Conservation (phyloP, 306 rosid species). For the Ormosia emarginata region DNA sequence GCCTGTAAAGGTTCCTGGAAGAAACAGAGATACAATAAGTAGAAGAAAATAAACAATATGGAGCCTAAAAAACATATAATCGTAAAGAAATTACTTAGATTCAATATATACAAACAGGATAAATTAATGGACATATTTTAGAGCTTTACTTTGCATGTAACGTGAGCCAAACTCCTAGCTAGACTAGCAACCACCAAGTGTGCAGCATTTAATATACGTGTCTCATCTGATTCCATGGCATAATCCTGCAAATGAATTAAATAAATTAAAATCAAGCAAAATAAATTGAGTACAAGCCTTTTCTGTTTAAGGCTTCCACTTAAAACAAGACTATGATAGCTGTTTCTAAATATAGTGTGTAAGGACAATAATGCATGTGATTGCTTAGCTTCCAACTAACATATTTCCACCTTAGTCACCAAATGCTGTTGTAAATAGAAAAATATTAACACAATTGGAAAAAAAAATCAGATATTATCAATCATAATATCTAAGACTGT, state of each 20-base stretch:
- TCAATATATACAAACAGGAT: not conserved
- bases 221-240: constrained; percentile 97
- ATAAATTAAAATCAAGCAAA: constrained; percentile 10
- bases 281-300: not conserved
- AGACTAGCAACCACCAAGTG: constrained; percentile 98
- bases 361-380: not conserved
- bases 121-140: not conserved
- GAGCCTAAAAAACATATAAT: not conserved
- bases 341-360: not conserved
- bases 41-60: not conserved
- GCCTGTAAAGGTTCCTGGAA: constrained; percentile 83
- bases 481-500: not conserved
- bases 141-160: constrained; percentile 86
- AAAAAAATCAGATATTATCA: not conserved
- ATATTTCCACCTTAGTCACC: not conserved
- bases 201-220: constrained; percentile 90
- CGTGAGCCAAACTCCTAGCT: constrained; percentile 97
- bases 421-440: not conserved
- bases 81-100: not conserved
- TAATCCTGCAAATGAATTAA: constrained; percentile 62
- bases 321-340: not conserved
- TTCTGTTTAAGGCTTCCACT: not conserved
- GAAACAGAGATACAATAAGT: constrained; percentile 13
- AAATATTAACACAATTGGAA: not conserved
- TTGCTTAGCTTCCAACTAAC: not conserved